Conservation (phyloP, 2,329 filamentous ascomycete genomes). For the Xylaria sp. region DNA sequence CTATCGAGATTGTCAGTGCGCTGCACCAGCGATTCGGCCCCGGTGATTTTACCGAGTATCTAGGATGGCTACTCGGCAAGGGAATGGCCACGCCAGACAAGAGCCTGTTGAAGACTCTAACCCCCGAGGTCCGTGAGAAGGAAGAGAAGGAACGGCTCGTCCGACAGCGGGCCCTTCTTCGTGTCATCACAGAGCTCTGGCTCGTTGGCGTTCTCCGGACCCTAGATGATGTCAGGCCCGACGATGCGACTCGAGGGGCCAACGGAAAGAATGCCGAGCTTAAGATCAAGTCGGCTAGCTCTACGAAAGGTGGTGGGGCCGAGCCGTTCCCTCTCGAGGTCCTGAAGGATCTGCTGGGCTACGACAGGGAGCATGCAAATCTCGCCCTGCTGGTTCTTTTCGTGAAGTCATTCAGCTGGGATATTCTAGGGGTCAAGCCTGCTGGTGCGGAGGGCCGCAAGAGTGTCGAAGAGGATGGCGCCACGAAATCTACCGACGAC, state of each 20-base stretch:
- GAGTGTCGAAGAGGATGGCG: constrained; percentile 79
- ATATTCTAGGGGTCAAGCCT: constrained; percentile 80
- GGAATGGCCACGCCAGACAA: constrained; percentile 91
- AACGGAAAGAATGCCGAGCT: constrained; percentile 64
- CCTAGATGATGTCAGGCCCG: constrained; percentile 67
- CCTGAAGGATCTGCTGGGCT: constrained; percentile 91
- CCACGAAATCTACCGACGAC: constrained; percentile 54
- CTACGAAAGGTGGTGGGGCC: constrained; percentile 66
- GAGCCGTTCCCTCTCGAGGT: constrained; percentile 97
- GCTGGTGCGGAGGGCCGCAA: constrained; percentile 78
- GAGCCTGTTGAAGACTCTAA: constrained; percentile 74
- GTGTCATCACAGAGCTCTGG: constrained; percentile 95
- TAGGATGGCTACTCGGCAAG: constrained; percentile 90
- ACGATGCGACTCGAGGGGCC: constrained; percentile 64
- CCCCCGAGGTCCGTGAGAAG: constrained; percentile 82
- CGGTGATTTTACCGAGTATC: constrained; percentile 83
- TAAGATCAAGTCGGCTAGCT: constrained; percentile 57
- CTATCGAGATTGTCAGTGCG: constrained; percentile 91
- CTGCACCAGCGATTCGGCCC: constrained; percentile 94
- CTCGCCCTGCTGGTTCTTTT: constrained; percentile 91
- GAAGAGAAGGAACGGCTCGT: constrained; percentile 93
- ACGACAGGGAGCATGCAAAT: constrained; percentile 91
- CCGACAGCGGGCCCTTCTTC: constrained; percentile 81
- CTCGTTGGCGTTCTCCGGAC: constrained; percentile 86
- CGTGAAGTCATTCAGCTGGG: constrained; percentile 95